Evolutionary conservation across 805 yeast genomes (phyloP), one percentile per base, ranked within the genome.

Genomic region (Wickerhamomyces ciferrii): DNA sequence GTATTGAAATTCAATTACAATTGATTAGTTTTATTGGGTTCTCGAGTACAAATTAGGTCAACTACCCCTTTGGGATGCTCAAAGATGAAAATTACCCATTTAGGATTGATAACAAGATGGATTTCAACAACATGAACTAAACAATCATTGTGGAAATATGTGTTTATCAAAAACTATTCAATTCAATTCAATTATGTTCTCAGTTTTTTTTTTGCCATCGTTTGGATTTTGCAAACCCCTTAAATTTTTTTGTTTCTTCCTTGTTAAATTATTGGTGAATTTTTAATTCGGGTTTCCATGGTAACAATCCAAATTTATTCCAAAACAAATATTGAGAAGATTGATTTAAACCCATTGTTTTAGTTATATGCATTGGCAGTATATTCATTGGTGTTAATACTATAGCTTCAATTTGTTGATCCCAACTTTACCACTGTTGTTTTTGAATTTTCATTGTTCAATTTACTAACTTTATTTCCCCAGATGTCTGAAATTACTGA

Each of bases 401-500:
- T n/a, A n/a, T n/a, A n/a, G n/a, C n/a, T n/a, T n/a, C n/a, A n/a
- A n/a, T n/a, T n/a, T n/a, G n/a, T n/a, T n/a, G n/a, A n/a, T n/a
- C n/a, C n/a, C n/a, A n/a, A n/a, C n/a, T 10, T 24, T 10, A 10
- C 10, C 27, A 24, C 27, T 24, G 10, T 24, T 10, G 6, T 13
- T 15, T 18, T 10, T 32, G 9, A 6, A 17, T 17, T 18, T 18
- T 18, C 23, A 9, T 34, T 8, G 21, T 13, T 7, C 20, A 18
- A 7, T 19, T 20, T 36, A 41, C 43, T 35, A 41, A 41, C 42
- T 21, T 19, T 32, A n/a, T 18, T 34, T 9, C 31, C 31, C 15
- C 10, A 34, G 37, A 52, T 60, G 62, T 58, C 64, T 14, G 59
- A 52, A 27, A 46, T 60, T 39, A 50, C 59, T 13, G 62, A 59